These are phyloP conservation scores for maize (Zea mays) DNA, from an alignment of 176 grass and related monocot genomes.

Conservation along the genomic window DNA sequence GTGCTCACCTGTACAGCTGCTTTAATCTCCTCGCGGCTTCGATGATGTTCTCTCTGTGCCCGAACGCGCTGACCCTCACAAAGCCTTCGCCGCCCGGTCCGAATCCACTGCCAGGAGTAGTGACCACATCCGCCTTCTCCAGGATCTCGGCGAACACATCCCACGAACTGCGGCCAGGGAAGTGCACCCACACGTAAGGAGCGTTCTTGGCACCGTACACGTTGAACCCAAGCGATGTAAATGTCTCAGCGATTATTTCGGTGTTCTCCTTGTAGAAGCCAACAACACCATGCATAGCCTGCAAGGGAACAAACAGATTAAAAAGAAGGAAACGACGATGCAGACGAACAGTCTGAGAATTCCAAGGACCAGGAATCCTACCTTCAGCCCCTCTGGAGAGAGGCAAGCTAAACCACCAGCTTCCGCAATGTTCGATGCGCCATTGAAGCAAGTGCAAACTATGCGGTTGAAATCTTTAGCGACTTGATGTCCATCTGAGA, in stretches of 20 bases:
- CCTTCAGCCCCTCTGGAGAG: constrained; percentile 80
- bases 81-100: constrained; percentile 89
- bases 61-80: constrained; percentile 83
- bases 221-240: constrained; percentile 76
- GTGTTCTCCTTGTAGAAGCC: constrained; percentile 97
- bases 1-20: constrained; percentile 54
- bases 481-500: constrained; percentile 87
- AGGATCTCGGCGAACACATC: constrained; percentile 83
- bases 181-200: constrained; percentile 95
- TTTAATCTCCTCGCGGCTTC: constrained; percentile 67
- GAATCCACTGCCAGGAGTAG: constrained; percentile 88
- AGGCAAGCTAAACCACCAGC: constrained; percentile 86
- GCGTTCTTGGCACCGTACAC: constrained; percentile 91
- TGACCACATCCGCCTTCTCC: constrained; percentile 81
- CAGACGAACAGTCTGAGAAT: constrained; percentile 5
- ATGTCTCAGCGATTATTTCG: constrained; percentile 78
- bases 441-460: constrained; percentile 88
- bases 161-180: constrained; percentile 85
- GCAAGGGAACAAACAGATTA: constrained; percentile 11
- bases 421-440: constrained; percentile 81
- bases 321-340: neutral
- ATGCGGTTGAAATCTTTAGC: constrained; percentile 96
- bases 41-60: constrained; percentile 67
- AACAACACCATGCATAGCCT: constrained; percentile 48
- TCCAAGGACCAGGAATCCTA: constrained; percentile 21